These are phyloP conservation scores for Flaveria brownii DNA, from an alignment of 129 eudicot species.

Conservation along the genomic window DNA sequence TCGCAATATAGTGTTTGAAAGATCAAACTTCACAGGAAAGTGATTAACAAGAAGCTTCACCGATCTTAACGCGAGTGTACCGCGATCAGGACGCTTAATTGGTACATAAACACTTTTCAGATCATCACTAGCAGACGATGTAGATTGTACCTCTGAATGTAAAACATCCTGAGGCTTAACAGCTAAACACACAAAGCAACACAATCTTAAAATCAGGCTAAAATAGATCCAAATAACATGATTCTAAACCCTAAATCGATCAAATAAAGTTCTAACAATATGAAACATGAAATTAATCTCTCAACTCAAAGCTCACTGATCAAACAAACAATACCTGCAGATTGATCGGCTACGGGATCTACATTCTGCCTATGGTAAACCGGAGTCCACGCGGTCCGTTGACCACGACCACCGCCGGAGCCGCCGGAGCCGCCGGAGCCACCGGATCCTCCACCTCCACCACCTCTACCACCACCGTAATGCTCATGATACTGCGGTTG, in stretches of 20 bases:
- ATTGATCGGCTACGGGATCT: constrained; percentile 7
- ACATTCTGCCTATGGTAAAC: constrained; percentile 7
- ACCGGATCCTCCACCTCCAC: not conserved
- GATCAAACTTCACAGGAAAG: constrained; percentile 51
- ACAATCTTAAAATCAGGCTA: not conserved
- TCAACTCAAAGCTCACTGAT: not conserved
- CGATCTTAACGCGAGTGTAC: constrained; percentile 25
- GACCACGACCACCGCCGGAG: constrained; percentile 10
- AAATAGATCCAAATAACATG: not conserved
- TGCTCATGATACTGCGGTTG: not conserved
- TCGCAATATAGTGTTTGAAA: constrained; percentile 43
- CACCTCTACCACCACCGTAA: not conserved
- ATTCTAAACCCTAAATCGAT: too few relatives aligned
- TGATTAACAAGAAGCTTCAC: constrained; percentile 57
- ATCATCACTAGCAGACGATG: not conserved
- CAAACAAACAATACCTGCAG: too few relatives aligned
- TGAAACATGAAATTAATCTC: not conserved
- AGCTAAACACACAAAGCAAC: constrained; percentile 1
- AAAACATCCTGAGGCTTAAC: constrained; percentile 22
- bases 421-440: constrained; percentile 2
- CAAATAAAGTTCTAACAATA: too few relatives aligned
- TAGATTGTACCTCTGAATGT: not conserved
- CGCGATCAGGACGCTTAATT: constrained; percentile 57
- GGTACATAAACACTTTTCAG: constrained; percentile 27
- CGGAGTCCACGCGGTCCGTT: not conserved